Evolutionary conservation across 176 grass and related monocot species (phyloP).

Genomic region (Oryza rufipogon): DNA sequence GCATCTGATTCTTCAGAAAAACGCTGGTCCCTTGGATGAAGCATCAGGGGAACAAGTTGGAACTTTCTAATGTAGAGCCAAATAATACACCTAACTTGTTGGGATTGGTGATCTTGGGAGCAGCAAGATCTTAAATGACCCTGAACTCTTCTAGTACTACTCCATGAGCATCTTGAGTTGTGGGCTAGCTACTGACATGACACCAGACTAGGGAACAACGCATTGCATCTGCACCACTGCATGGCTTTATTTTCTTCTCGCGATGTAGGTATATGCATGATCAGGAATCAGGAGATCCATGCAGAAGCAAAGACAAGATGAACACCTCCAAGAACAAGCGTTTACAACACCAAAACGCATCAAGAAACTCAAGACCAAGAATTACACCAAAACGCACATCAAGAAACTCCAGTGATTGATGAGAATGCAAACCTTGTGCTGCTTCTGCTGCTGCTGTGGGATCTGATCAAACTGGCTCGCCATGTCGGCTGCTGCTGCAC

Average conservation of each 20-base stretch:
- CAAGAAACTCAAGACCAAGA: too few species aligned
- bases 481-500: constrained; percentile 17
- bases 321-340: neutral
- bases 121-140: constrained; percentile 47
- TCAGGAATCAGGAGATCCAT: neutral
- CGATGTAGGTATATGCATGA: neutral
- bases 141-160: neutral
- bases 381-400: neutral
- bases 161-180: constrained; percentile 52
- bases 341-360: too few species aligned
- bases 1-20: neutral
- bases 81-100: constrained; percentile 48
- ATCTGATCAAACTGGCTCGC: constrained; percentile 40
- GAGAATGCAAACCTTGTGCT: constrained; percentile 40
- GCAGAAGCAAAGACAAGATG: constrained; percentile 19
- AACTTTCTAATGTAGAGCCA: neutral
- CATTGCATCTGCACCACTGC: constrained; percentile 15
- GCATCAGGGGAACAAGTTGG: constrained; percentile 2
- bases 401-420: neutral
- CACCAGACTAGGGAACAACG: constrained; percentile 27
- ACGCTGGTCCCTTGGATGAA: neutral
- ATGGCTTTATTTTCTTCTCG: neutral
- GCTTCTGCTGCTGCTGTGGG: constrained; percentile 31
- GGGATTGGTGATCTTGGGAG: constrained; percentile 55
- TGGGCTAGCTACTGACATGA: constrained; percentile 42